Evolutionary conservation across 2,329 filamentous ascomycete genomes (phyloP), one percentile per base, ranked within the genome.

Genomic region (Cladosporium velox): DNA sequence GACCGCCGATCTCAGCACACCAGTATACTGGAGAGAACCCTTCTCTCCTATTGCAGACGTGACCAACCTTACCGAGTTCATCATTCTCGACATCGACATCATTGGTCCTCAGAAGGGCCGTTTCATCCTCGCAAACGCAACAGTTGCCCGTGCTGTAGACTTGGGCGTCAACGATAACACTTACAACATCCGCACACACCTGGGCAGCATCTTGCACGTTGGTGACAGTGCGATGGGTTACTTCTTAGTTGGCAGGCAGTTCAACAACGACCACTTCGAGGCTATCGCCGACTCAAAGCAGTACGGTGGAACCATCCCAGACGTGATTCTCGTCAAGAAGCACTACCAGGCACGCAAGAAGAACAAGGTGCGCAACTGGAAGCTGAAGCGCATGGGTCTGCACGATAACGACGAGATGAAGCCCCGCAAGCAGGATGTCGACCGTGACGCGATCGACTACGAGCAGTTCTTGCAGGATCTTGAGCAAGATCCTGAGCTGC

Each of bases 221-320:
- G 95, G 95, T 63, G 95, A 99, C 81, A 93, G 91, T 0, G 95
- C 90, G 4, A 88, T 99, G 85, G 95, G 95, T n/a, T 99, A 97
- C 78, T 88, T 96, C 78, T 81, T 99, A 59, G 89, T 88, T 4
- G 93, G 92, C 59, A 89, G 92, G 64, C 96, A 96, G 78, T 97
- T 94, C 84, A 98, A 99, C 85, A 95, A 93, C 76, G 83, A 86
- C 11, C 86, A 96, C 71, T 93, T 90, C 71, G 93, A 97, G 72
- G 91, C 89, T 5, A 85, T 97, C 38, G 93, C 97, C 78, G 80
- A 86, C 60, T 92, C 89, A 63, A 88, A 88, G 77, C 88, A 89
- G 60, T 94, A 96, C 79, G 83, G 87, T 2, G 90, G 88, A 3
- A 88, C 85, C 3, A 91, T 99, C 65, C 95, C 95, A 0, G 95